Base-by-base conservation (phyloP, 768 basidiomycete genomes). In the Rhizopogon vesiculosus region DNA sequence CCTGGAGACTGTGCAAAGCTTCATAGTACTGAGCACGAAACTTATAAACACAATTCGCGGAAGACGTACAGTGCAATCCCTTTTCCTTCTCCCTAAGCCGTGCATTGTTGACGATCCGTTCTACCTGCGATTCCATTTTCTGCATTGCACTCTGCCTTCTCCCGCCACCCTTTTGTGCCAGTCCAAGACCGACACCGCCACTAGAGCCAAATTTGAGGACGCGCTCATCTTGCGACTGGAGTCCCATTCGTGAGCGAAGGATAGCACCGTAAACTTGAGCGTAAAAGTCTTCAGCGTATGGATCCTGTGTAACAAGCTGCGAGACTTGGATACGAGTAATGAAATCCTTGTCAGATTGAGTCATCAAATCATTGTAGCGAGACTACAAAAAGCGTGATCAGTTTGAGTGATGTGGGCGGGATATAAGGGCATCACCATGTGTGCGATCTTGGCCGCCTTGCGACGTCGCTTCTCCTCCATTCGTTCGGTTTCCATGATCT, bases 281-380 rank as follows among this genome's bases (percentile, higher is more conserved):
- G 66, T 99, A 99, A 69, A 98, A 99, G 69, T 99, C 97, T 60
- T 98, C 96, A 33, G 91, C 86, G 70, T 96, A 98, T 0, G 97
- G 97, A 72, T 99, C 97, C 65, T 91, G 87, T 6, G 94, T 96
- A 43, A 97, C 94, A 42, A 98, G 88, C 66, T 98, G 97, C 1
- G 96, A 98, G 35, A 99, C 92, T 70, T 99, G 97, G 59, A 99
- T 98, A 25, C 97, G 86, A 38, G 97, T 98, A 73, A 99, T 98
- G 68, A 98, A 99, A 67, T 98, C 97, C 74, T 98, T 98, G 78
- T 99, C 97, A 10, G 91, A 94, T 72, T 94, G 93, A 3, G 93
- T 93, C 93, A 96, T 96, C 39, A 95, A 79, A 69, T 94, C 92
- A 62, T 96, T 96, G 66, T 94, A 94, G 57, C 91, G 85, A 57